Evolutionary conservation across 225 moss, liverwort and hornwort genomes (phyloP).

Genomic region (Pleurozium schreberi): DNA sequence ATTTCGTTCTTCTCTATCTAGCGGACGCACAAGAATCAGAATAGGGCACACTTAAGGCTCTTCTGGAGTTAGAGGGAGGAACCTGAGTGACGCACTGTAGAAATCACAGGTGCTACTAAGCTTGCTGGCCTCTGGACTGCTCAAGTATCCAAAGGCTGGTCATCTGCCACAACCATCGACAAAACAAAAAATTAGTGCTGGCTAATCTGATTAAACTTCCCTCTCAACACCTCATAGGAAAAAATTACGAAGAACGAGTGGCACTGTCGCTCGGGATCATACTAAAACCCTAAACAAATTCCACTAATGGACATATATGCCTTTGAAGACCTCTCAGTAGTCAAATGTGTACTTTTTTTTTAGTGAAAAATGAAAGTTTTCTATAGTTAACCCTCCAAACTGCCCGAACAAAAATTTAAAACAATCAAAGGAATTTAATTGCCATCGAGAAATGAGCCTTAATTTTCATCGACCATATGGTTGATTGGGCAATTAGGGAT

Average conservation of each 20-base stretch:
- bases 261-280: background rate
- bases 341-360: too few species aligned
- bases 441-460: too few species aligned
- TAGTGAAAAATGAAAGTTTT: too few species aligned
- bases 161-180: background rate
- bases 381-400: too few species aligned
- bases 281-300: background rate
- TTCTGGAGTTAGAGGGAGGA: background rate
- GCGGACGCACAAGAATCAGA: background rate
- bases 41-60: background rate
- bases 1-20: background rate
- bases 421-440: too few species aligned
- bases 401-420: too few species aligned
- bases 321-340: too few species aligned
- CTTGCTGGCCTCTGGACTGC: background rate
- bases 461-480: too few species aligned
- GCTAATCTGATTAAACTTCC: background rate
- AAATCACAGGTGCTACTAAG: background rate
- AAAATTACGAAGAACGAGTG: background rate
- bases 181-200: background rate
- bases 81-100: background rate
- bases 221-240: background rate
- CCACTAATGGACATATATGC: too few species aligned
- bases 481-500: too few species aligned
- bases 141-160: background rate